phyloP scores from a whole-genome alignment of 2,329 filamentous ascomycete genomes.

The Pyrenochaeta sp. region DNA sequence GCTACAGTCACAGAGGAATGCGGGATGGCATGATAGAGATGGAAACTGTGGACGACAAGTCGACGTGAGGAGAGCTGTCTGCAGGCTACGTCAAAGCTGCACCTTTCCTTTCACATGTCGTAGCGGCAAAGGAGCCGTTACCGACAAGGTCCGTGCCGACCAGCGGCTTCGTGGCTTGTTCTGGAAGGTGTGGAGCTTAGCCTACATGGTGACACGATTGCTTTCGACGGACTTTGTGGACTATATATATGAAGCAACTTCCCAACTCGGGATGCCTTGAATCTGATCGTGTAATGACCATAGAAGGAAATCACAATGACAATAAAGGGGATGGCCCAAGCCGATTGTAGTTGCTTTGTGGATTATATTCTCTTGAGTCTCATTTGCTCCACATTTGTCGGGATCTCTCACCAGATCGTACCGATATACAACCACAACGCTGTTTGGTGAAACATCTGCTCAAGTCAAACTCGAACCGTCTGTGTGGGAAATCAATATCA shows the following conservation, averaged over 20 bases:
- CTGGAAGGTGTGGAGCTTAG: neutral
- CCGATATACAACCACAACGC: too few relatives aligned
- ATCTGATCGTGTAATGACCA: too few relatives aligned
- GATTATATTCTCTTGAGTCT: too few relatives aligned
- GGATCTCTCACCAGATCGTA: too few relatives aligned
- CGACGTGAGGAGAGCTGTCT: neutral
- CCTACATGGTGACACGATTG: too few relatives aligned
- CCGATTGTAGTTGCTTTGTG: too few relatives aligned
- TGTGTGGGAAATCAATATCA: neutral
- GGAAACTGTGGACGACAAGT: constrained; percentile 2
- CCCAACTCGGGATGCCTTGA: too few relatives aligned
- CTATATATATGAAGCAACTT: too few relatives aligned
- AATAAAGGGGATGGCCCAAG: too few relatives aligned
- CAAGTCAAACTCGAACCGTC: neutral
- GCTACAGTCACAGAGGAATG: neutral
- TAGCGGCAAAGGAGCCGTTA: constrained; percentile 6
- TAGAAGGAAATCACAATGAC: too few relatives aligned
- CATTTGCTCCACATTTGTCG: too few relatives aligned
- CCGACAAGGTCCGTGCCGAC: constrained; percentile 1
- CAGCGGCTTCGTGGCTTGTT: constrained; percentile 1
- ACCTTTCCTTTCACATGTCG: constrained; percentile 2
- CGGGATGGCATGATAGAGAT: constrained; percentile 11
- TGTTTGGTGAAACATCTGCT: neutral
- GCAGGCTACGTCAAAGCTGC: constrained; percentile 9
- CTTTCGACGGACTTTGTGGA: too few relatives aligned